Evolutionary conservation across 495 filamentous ascomycete species (phyloP).

Genomic region (Bacidia rubella): DNA sequence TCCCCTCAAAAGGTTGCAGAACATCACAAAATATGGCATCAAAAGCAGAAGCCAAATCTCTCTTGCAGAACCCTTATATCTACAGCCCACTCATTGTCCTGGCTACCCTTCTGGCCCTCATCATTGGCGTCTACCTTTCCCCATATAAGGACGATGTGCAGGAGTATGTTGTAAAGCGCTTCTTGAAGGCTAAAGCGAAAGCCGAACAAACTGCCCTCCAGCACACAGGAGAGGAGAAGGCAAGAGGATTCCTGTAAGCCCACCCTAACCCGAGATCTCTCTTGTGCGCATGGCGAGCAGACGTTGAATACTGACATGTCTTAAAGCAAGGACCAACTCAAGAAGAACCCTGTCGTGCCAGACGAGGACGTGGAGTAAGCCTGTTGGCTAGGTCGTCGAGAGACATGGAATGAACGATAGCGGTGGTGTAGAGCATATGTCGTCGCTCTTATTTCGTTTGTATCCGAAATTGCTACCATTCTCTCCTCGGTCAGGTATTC

Average conservation of each 20-base stretch:
- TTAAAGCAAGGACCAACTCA: constrained; percentile 12
- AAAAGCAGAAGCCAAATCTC: background rate
- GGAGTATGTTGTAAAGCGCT: constrained; percentile 7
- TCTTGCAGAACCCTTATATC: background rate
- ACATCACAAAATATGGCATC: background rate
- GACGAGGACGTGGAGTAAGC: constrained; percentile 8
- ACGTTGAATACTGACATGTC: background rate
- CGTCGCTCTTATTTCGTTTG: no score
- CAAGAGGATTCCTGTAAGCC: constrained; percentile 12
- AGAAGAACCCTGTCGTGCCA: constrained; percentile 15
- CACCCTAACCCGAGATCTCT: background rate
- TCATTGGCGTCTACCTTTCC: constrained; percentile 7
- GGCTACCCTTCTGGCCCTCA: background rate
- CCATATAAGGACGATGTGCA: constrained; percentile 6
- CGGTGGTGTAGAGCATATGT: no score
- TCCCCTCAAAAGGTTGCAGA: background rate
- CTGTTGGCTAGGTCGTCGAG: no score
- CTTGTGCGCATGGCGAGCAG: no score
- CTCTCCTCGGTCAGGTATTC: no score
- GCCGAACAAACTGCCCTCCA: constrained; percentile 10
- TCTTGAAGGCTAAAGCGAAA: constrained; percentile 15
- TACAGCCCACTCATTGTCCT: background rate
- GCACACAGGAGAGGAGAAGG: constrained; percentile 6
- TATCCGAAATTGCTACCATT: no score
- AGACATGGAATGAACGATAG: background rate